A percentile compares a stretch with the other conserved stretches of the same genome.
These are phyloP conservation scores for Xylaria telfairii DNA, from an alignment of 495 filamentous ascomycete genomes.

Conservation along the genomic window DNA sequence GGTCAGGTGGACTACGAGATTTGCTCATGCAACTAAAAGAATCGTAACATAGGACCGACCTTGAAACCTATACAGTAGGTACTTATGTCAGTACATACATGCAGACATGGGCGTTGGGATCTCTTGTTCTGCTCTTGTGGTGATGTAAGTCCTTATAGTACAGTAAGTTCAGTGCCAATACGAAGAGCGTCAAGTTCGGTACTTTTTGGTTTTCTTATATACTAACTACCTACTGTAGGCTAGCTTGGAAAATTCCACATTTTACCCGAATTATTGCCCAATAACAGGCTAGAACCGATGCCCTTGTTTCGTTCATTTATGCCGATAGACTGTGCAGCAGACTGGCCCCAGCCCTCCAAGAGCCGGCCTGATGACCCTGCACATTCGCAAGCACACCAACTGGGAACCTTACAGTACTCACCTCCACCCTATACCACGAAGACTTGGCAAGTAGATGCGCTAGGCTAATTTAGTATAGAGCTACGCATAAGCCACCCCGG, in stretches of 20 bases:
- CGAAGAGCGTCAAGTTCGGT: background rate
- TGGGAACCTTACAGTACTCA: too few relatives aligned
- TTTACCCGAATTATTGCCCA: slow-evolving; percentile 38
- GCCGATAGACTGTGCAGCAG: slow-evolving; percentile 7
- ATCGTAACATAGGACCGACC: background rate
- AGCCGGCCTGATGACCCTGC: slow-evolving; percentile 40
- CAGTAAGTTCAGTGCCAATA: background rate
- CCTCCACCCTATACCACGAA: too few relatives aligned
- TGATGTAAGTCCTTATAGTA: too few relatives aligned
- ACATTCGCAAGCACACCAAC: slow-evolving; percentile 23
- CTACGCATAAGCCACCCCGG: too few relatives aligned
- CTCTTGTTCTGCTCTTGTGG: too few relatives aligned
- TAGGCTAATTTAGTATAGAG: too few relatives aligned
- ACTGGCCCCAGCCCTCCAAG: background rate
- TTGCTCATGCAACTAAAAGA: slow-evolving; percentile 1
- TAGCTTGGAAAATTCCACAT: slow-evolving; percentile 34
- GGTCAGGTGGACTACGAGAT: too few relatives aligned
- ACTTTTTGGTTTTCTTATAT: background rate
- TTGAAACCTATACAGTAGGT: too few relatives aligned
- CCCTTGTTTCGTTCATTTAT: slow-evolving; percentile 16
- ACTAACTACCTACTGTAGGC: slow-evolving; percentile 14
- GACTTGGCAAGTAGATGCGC: too few relatives aligned
- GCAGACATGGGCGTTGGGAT: too few relatives aligned
- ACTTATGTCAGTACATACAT: too few relatives aligned
- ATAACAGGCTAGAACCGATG: slow-evolving; percentile 21